Evolutionary conservation across 768 basidiomycete genomes (phyloP), one percentile per base, ranked within the genome.

Genomic region (Termitomyces heimii): DNA sequence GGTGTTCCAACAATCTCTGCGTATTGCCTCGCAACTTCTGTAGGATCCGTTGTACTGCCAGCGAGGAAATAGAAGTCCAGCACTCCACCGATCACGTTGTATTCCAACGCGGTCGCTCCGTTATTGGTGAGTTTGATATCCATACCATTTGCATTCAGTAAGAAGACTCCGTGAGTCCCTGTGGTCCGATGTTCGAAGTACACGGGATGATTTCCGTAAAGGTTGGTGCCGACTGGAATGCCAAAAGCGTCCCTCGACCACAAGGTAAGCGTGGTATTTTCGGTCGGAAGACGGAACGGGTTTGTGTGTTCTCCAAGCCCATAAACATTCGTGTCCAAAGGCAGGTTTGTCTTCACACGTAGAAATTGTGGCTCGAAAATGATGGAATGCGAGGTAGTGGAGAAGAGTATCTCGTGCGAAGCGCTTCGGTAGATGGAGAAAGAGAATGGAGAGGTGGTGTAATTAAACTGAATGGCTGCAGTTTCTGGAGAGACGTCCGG

Each of bases 301-400:
- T 87, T 78, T 5, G 83, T 82, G 66, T 87, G 84, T 62, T 88
- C 87, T n/a, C 89, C 89, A 10, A 91, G 76, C 2, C 90, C 90
- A 65, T 89, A 90, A 54, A 91, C 79, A 68, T 90, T 89, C 28
- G 89, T 80, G 42, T 79, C 68, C 3, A 67, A 53, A 0, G 87
- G 84, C 0, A 92, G 68, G 45, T 65, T 67, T 18, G 86, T 87
- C 66, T 87, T 85, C 60, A 92, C 71, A 53, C 88, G 85, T 14
- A 92, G 75, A 66, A 87, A 92, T 68, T 90, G 89, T 1, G 85
- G 80, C 62, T 89, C 86, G 63, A 86, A 91, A 60, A 93, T 82
- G 68, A 89, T 69, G 0, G 87, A 75, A 62, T 84, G 77, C 9
- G 75, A 74, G 2, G 75, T 74, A 3, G 85, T 87, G 16, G 82